A percentile compares a stretch with the other conserved stretches of the same genome.
phyloP scores from a whole-genome alignment of 2,329 filamentous ascomycete species.

The Apiospora koreana region DNA sequence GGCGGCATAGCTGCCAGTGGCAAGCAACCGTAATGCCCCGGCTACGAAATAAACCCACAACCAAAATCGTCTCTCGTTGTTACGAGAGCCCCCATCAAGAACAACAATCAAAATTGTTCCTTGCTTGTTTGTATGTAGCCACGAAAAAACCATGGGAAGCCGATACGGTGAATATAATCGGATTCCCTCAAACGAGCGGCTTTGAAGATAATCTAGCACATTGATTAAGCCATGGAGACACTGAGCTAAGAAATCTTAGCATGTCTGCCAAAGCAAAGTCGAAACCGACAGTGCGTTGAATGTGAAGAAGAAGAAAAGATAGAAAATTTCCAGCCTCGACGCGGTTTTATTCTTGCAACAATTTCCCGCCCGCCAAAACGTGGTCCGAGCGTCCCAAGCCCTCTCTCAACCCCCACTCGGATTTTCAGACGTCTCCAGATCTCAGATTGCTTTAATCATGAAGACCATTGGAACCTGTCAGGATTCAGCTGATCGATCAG shows the following conservation, averaged over 20 bases:
- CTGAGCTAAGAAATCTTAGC: conserved; percentile 18
- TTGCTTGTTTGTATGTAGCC: conserved; percentile 34
- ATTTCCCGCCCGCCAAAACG: not conserved
- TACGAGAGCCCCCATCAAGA: not conserved
- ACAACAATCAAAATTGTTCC: not conserved
- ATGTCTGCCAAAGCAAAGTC: conserved; percentile 28
- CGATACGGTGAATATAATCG: conserved; percentile 28
- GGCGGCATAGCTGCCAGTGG: not conserved
- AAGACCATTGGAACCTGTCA: not conserved
- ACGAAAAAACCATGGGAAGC: conserved; percentile 37
- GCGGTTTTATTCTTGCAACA: not conserved
- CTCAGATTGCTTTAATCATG: not conserved
- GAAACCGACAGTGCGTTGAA: conserved; percentile 35
- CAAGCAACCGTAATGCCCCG: not conserved
- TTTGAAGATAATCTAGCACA: conserved; percentile 32
- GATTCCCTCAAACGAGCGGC: conserved; percentile 39
- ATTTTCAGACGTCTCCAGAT: not conserved
- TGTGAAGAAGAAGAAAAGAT: conserved; percentile 27
- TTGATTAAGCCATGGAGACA: conserved; percentile 30
- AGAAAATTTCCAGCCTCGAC: not conserved
- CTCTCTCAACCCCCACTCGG: not conserved
- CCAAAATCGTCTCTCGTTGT: not conserved
- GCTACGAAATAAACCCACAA: no score
- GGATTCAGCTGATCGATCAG: not conserved
- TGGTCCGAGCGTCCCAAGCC: not conserved